Conservation (phyloP, 805 yeast species). For the Barnettozyma sucrosica region DNA sequence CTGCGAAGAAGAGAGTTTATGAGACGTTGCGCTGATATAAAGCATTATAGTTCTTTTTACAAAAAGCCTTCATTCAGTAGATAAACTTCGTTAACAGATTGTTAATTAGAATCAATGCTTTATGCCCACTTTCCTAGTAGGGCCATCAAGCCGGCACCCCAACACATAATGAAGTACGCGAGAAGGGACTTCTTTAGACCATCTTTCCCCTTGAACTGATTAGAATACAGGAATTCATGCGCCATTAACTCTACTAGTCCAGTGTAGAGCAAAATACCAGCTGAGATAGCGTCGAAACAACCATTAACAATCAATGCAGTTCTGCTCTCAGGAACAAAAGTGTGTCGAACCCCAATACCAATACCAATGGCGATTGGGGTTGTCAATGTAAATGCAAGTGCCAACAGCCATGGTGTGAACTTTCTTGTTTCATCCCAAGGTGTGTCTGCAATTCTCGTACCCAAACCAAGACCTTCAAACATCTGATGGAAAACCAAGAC, state of each 20-base stretch:
- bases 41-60: background rate
- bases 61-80: background rate
- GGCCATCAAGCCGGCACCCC: slow-evolving; percentile 76
- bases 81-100: background rate
- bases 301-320: slow-evolving; percentile 63
- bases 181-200: slow-evolving; percentile 45
- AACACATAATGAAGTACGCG: slow-evolving; percentile 49
- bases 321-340: slow-evolving; percentile 54
- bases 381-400: slow-evolving; percentile 44
- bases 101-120: background rate
- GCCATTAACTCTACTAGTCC: slow-evolving; percentile 79
- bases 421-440: slow-evolving; percentile 30
- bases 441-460: slow-evolving; percentile 63
- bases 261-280: slow-evolving; percentile 74
- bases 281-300: slow-evolving; percentile 65
- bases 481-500: slow-evolving; percentile 72
- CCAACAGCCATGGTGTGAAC: slow-evolving; percentile 54
- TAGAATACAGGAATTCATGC: slow-evolving; percentile 60
- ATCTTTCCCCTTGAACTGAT: slow-evolving; percentile 55
- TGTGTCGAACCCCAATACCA: slow-evolving; percentile 67
- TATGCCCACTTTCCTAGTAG: slow-evolving; percentile 69
- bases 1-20: slow-evolving; percentile 68
- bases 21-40: slow-evolving; percentile 37
- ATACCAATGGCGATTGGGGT: slow-evolving; percentile 75
- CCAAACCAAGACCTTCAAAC: slow-evolving; percentile 84